These are phyloP conservation scores for Geotrichum carabidarum DNA, from an alignment of 1,139 yeast genomes.

Conservation along the genomic window DNA sequence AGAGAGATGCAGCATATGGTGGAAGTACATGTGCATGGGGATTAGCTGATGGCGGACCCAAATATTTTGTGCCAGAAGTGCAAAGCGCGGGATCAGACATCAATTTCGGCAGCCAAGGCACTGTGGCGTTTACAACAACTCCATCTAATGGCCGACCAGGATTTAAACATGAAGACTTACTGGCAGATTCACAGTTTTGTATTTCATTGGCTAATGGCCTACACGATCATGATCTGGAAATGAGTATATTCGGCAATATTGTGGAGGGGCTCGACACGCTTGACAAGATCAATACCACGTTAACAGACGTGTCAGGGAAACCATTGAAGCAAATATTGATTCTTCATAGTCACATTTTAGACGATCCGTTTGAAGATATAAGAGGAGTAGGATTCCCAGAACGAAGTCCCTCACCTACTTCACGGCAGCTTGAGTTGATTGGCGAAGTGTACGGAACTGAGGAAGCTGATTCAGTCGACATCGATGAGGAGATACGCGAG, in stretches of 20 bases:
- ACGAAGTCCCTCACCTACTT: slow-evolving; percentile 39
- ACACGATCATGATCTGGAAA: slow-evolving; percentile 23
- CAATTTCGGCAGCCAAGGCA: slow-evolving; percentile 8
- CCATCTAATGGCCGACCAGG: slow-evolving; percentile 7
- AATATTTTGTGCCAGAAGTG: slow-evolving; percentile 15
- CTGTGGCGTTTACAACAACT: slow-evolving; percentile 16
- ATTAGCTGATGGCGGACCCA: slow-evolving; percentile 3
- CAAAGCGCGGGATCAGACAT: slow-evolving; percentile 8
- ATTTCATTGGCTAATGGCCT: slow-evolving; percentile 31
- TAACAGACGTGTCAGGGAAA: slow-evolving; percentile 41
- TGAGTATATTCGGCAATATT: slow-evolving; percentile 47
- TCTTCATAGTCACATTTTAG: slow-evolving; percentile 46
- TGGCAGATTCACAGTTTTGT: slow-evolving; percentile 36
- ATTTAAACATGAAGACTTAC: slow-evolving; percentile 15
- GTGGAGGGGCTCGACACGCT: slow-evolving; percentile 47
- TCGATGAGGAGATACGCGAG: slow-evolving; percentile 28
- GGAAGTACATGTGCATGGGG: slow-evolving; percentile 11
- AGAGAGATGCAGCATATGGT: not conserved
- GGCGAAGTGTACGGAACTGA: slow-evolving; percentile 11
- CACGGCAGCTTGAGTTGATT: slow-evolving; percentile 34
- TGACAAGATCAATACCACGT: slow-evolving; percentile 42
- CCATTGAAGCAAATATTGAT: slow-evolving; percentile 51
- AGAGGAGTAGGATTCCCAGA: slow-evolving; percentile 22
- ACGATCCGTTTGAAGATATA: slow-evolving; percentile 51
- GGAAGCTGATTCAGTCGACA: slow-evolving; percentile 21